A percentile compares a stretch with the other conserved stretches of the same genome.
phyloP scores from a whole-genome alignment of 441 rosid species.

The Mallotus repandus region DNA sequence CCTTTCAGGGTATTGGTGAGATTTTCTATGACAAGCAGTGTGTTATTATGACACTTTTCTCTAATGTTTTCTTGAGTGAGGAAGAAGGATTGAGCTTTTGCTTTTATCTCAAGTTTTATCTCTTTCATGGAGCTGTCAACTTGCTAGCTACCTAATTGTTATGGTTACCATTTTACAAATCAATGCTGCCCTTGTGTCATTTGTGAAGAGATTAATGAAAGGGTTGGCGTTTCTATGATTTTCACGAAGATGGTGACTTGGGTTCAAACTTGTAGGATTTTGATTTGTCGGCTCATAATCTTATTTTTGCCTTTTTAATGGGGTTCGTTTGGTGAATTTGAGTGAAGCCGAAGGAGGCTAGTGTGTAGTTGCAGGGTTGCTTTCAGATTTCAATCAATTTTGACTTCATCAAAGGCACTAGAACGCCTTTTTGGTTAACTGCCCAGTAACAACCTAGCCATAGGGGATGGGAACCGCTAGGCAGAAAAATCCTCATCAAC shows the following conservation, averaged over 20 bases:
- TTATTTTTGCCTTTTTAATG: conserved; percentile 12
- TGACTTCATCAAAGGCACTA: conserved; percentile 7
- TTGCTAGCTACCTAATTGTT: conserved; percentile 37
- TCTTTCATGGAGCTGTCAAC: conserved; percentile 25
- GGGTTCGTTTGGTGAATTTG: conserved; percentile 29
- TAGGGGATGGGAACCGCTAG: too few species aligned
- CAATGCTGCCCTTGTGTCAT: conserved; percentile 7
- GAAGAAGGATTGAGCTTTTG: conserved; percentile 50
- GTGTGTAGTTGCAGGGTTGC: conserved; percentile 31
- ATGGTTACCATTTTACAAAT: conserved; percentile 25
- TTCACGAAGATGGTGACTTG: conserved; percentile 17
- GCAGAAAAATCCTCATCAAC: too few species aligned
- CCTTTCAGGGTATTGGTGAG: conserved; percentile 20
- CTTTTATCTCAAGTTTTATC: conserved; percentile 44
- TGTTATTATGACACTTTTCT: conserved; percentile 7
- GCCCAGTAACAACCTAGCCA: not conserved
- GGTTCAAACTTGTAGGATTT: conserved; percentile 17
- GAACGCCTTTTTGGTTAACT: not conserved
- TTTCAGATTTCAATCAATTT: conserved; percentile 40
- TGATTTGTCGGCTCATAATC: conserved; percentile 17
- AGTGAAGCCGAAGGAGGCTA: conserved; percentile 35
- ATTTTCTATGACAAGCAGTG: conserved; percentile 7
- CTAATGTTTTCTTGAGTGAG: conserved; percentile 41
- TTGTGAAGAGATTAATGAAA: conserved; percentile 8
- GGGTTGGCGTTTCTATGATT: conserved; percentile 27